Conservation (phyloP, 2,329 filamentous ascomycete genomes). For the Pseudocercospora crystallina region DNA sequence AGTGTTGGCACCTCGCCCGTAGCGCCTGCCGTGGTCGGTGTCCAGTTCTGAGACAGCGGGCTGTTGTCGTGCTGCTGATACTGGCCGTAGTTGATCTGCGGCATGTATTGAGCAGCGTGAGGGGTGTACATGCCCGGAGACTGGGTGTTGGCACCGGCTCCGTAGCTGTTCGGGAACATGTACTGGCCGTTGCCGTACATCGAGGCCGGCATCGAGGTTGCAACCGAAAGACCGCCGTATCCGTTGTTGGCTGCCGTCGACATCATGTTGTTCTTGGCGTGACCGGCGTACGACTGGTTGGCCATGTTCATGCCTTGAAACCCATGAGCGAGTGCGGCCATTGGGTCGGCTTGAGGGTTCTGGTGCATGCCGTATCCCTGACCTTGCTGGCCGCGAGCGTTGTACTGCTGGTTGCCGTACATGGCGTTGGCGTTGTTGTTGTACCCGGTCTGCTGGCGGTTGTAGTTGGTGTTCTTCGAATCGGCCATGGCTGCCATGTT, state of each 20-base stretch:
- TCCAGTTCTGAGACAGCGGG: slow-evolving; percentile 49
- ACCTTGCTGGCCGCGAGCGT: slow-evolving; percentile 29
- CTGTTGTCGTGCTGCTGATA: slow-evolving; percentile 49
- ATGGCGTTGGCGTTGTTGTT: slow-evolving; percentile 29
- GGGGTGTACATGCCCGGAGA: slow-evolving; percentile 48
- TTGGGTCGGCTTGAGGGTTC: slow-evolving; percentile 30
- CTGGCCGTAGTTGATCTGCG: slow-evolving; percentile 42
- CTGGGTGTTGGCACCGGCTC: slow-evolving; percentile 30
- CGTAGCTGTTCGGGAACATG: slow-evolving; percentile 34
- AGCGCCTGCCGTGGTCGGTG: slow-evolving; percentile 42
- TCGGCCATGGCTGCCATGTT: slow-evolving; percentile 36
- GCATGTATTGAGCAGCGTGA: slow-evolving; percentile 43
- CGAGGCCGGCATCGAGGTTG: slow-evolving; percentile 30
- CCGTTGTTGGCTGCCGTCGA: slow-evolving; percentile 27
- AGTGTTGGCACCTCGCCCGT: slow-evolving; percentile 51
- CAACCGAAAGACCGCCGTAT: slow-evolving; percentile 31
- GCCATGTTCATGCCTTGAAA: slow-evolving; percentile 43
- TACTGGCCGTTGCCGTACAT: slow-evolving; percentile 37
- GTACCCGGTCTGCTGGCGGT: slow-evolving; percentile 32
- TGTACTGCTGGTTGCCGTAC: slow-evolving; percentile 34
- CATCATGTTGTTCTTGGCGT: slow-evolving; percentile 38
- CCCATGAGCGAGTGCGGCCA: slow-evolving; percentile 39
- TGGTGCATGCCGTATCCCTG: slow-evolving; percentile 38
- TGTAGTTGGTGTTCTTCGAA: slow-evolving; percentile 34
- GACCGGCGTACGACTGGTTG: slow-evolving; percentile 35